These are phyloP conservation scores for Gracilaria caudata DNA, from an alignment of 23 red algal species.

Conservation along the genomic window DNA sequence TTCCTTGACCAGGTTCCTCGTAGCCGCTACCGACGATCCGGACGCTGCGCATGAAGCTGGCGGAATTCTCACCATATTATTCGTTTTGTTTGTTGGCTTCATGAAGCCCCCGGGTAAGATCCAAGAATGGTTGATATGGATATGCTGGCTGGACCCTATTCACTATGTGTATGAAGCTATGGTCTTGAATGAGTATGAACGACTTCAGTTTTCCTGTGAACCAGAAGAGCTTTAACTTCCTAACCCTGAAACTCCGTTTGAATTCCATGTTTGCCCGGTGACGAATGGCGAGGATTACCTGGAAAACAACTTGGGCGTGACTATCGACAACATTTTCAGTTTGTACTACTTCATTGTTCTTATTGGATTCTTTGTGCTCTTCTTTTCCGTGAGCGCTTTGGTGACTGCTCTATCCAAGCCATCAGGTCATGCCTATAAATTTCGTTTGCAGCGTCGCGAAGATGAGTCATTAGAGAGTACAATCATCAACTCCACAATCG, in stretches of 20 bases:
- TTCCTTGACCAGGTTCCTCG: constrained; percentile 49
- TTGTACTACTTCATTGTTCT: constrained; percentile 75
- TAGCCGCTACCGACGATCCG: constrained; percentile 43
- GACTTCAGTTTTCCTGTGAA: constrained; percentile 64
- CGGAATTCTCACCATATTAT: constrained; percentile 67
- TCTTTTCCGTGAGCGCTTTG: constrained; percentile 25
- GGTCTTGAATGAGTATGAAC: constrained; percentile 82
- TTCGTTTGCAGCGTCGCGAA: neutral
- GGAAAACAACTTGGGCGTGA: constrained; percentile 51
- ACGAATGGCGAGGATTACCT: constrained; percentile 62
- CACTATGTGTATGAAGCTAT: constrained; percentile 82
- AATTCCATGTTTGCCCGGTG: constrained; percentile 59
- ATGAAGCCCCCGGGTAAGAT: constrained; percentile 64
- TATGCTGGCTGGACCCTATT: constrained; percentile 85
- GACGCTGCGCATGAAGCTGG: constrained; percentile 46
- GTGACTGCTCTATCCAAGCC: constrained; percentile 36
- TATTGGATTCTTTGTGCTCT: constrained; percentile 62
- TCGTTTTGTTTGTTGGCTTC: constrained; percentile 80
- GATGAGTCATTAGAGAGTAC: neutral
- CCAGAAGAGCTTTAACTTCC: constrained; percentile 48
- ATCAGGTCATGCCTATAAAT: constrained; percentile 4
- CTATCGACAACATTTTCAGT: constrained; percentile 52
- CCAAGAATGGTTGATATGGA: constrained; percentile 74
- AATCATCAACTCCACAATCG: neutral
- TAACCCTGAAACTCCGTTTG: constrained; percentile 59